Evolutionary conservation across 225 moss, liverwort and hornwort genomes (phyloP), one percentile per base, ranked within the genome.

Genomic region (Thuidium tamariscinum): DNA sequence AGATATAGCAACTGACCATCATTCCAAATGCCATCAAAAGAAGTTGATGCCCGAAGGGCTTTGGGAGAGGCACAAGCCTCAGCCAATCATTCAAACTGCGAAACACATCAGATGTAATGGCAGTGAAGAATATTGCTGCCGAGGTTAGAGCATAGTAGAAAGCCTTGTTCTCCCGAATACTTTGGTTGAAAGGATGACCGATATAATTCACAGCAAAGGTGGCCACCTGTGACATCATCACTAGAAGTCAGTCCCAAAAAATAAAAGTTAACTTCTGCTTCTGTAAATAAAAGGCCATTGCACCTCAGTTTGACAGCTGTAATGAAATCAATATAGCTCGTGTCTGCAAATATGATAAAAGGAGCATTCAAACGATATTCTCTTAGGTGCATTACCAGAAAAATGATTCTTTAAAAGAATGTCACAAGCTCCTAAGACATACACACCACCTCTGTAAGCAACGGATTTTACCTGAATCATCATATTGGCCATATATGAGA

Each of bases 171-270:
- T 99, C 98, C 74, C 93, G 88, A 74, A 99, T 99, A 70, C 98
- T 99, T 87, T 99, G 98, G 87, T 99, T 99, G 86, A 99, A 99
- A 79, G 98, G 98, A 88, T 97, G 98, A 82, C 98, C 98, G 41
- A 99, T 99, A 62, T 99, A 99, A 86, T 99, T 99, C 68, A 99
- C 98, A 34, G 95, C 98, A 83, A 99, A 99, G 68, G 98, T 99
- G 81, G 98, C 98, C 85, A 99, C 98, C 95, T 97, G 95, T 73
- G 86, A 92, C 87, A 92, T 89, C 74, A 42, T n/a, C 48, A 70
- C 49, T 60, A 57, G 55, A 83, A 79, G 42, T 81, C 42, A 46
- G 81, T 56, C 75, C 72, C 82, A 82, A 32, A 82, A 42, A 82
- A 64, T 37, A 46, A 61, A 46, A 76, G 77, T 0, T 16, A 63